A percentile compares a stretch with the other conserved stretches of the same genome.
Conservation (phyloP, 192 early-diverging fungal species). For the Coemansia sp. region DNA sequence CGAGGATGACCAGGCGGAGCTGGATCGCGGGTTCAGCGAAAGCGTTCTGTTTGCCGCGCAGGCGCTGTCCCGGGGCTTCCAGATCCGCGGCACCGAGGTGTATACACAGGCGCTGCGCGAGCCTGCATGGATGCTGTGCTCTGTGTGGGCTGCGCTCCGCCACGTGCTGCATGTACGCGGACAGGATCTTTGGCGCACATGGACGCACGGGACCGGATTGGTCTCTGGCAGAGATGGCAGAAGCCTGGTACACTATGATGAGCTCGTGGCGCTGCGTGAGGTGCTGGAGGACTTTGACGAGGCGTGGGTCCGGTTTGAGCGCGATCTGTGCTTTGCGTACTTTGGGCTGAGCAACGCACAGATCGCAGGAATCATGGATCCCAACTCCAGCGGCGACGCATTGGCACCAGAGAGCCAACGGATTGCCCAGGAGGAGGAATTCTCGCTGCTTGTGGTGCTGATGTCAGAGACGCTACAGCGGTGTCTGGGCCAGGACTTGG, state of each 20-base stretch:
- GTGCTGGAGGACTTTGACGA: conserved; percentile 66
- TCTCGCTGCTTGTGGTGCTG: conserved; percentile 57
- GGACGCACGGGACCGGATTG: conserved; percentile 7
- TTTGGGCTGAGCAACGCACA: conserved; percentile 59
- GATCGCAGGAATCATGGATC: conserved; percentile 57
- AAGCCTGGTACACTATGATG: not conserved
- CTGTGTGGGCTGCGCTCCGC: conserved; percentile 58
- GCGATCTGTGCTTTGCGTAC: conserved; percentile 69
- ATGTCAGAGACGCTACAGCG: conserved; percentile 63
- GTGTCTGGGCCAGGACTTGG: conserved; percentile 24
- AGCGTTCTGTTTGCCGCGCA: conserved; percentile 73
- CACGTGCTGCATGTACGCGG: conserved; percentile 51
- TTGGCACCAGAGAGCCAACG: conserved; percentile 1
- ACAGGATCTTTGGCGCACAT: conserved; percentile 17
- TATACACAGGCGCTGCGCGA: conserved; percentile 56
- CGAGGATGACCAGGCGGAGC: conserved; percentile 68
- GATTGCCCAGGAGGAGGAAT: conserved; percentile 40
- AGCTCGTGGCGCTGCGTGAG: conserved; percentile 48
- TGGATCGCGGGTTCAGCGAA: conserved; percentile 66
- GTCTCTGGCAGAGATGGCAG: not conserved
- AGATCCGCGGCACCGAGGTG: conserved; percentile 68
- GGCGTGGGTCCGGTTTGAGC: conserved; percentile 67
- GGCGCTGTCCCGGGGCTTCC: conserved; percentile 63
- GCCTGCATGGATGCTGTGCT: conserved; percentile 57
- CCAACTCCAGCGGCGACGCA: conserved; percentile 34